A percentile compares a stretch with the other conserved stretches of the same genome.
These are phyloP conservation scores for Leccinum subrobustum DNA, from an alignment of 1,284 basidiomycete genomes.

Conservation along the genomic window DNA sequence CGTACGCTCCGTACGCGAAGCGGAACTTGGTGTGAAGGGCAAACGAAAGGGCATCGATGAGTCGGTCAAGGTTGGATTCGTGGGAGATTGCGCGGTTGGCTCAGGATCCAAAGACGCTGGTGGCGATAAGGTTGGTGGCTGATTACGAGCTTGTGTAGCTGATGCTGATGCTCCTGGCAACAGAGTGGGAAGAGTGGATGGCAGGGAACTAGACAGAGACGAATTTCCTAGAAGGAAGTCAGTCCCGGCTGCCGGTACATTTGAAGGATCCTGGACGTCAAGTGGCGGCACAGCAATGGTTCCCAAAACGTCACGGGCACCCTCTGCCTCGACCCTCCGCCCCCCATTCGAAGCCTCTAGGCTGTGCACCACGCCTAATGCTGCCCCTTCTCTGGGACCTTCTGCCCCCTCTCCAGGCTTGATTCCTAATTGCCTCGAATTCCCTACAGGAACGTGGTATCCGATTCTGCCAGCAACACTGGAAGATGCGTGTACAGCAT, in stretches of 20 bases:
- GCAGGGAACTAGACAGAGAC: constrained; percentile 10
- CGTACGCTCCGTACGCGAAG: constrained; percentile 34
- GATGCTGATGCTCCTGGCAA: constrained; percentile 5
- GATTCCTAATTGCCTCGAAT: constrained; percentile 3
- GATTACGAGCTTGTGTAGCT: constrained; percentile 4
- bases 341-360: constrained; percentile 14
- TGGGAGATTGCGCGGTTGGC: constrained; percentile 4
- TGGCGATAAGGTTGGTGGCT: constrained; percentile 4
- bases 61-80: constrained; percentile 14
- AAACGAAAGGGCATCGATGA: constrained; percentile 32
- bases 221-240: constrained; percentile 17
- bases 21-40: constrained; percentile 27
- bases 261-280: constrained; percentile 24
- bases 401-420: constrained; percentile 3
- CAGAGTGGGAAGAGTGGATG: constrained; percentile 8
- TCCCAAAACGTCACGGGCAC: constrained; percentile 15
- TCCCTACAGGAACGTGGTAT: not conserved
- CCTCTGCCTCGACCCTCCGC: constrained; percentile 19
- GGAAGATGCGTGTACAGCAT: constrained; percentile 7
- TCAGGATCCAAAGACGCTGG: constrained; percentile 3
- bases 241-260: constrained; percentile 15
- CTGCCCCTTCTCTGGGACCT: constrained; percentile 11
- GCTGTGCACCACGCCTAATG: constrained; percentile 25
- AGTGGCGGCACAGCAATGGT: constrained; percentile 24
- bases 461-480: constrained; percentile 4